Percentiles rank a stretch among this genome's conserved stretches.
Evolutionary conservation across 495 filamentous ascomycete genomes (phyloP).

Genomic region (Pyrenula aspistea): DNA sequence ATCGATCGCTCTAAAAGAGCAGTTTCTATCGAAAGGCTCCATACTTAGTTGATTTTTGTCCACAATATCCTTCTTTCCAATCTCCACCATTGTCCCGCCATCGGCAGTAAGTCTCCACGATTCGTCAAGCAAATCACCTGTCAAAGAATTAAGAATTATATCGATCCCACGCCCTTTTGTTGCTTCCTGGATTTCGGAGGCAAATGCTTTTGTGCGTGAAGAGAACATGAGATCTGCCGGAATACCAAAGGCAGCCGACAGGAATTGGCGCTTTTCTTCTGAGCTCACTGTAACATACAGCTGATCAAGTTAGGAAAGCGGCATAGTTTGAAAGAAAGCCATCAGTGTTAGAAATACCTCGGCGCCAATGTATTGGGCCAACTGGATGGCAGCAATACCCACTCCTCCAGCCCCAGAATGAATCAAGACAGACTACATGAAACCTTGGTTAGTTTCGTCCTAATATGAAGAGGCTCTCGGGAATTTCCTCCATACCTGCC

Average conservation of each 20-base stretch:
- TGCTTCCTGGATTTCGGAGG: not conserved
- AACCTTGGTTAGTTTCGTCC: too few relatives aligned
- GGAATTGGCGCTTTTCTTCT: constrained; percentile 2
- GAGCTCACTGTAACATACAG: constrained; percentile 1
- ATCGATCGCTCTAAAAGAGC: constrained; percentile 13
- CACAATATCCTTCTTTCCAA: constrained; percentile 21
- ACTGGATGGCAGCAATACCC: constrained; percentile 6
- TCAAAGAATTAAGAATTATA: constrained; percentile 10
- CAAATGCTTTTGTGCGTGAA: not conserved
- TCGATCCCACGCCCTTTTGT: constrained; percentile 6
- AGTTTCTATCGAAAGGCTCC: constrained; percentile 22
- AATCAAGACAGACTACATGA: constrained; percentile 8
- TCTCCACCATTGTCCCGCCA: constrained; percentile 19
- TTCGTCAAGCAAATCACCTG: constrained; percentile 14
- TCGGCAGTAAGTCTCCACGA: constrained; percentile 18
- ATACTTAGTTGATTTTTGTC: constrained; percentile 15
- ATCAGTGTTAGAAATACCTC: too few relatives aligned
- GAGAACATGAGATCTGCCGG: constrained; percentile 5
- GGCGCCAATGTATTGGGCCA: constrained; percentile 4
- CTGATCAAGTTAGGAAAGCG: too few relatives aligned
- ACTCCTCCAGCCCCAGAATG: constrained; percentile 6
- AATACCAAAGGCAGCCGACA: constrained; percentile 4
- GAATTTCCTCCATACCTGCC: too few relatives aligned
- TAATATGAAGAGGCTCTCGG: too few relatives aligned
- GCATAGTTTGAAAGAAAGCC: too few relatives aligned